phyloP scores from a whole-genome alignment of 1,284 basidiomycete species.

The Melampsora americana region DNA sequence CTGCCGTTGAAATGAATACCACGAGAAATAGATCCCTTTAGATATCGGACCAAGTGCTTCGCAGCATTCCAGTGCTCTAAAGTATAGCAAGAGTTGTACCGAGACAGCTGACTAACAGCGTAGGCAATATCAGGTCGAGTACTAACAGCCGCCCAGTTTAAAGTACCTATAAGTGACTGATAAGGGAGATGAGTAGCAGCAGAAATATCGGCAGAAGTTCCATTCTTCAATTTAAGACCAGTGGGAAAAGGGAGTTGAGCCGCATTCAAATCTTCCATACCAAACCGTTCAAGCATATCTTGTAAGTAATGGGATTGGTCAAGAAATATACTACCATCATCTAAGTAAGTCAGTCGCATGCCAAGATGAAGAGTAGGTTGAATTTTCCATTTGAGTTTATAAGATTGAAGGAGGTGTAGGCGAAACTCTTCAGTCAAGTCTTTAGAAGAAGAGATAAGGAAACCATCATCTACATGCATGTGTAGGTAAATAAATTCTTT shows the following conservation, averaged over 20 bases:
- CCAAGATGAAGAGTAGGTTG: neutral
- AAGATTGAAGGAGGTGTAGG: neutral
- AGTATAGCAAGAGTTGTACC: neutral
- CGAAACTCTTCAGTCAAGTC: neutral
- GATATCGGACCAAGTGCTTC: neutral
- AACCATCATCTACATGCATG: constrained; percentile 1
- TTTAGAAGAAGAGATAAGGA: neutral
- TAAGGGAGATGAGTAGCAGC: neutral
- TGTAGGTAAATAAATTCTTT: neutral
- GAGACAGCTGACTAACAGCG: neutral
- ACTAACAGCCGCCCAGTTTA: neutral
- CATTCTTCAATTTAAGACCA: too few species aligned
- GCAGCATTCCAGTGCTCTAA: neutral
- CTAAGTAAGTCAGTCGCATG: neutral
- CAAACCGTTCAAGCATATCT: neutral
- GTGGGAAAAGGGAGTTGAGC: neutral
- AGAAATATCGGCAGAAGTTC: too few species aligned
- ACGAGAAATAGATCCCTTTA: neutral
- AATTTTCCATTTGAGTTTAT: neutral
- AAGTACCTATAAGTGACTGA: neutral
- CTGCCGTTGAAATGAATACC: neutral
- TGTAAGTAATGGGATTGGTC: neutral
- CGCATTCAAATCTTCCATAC: neutral
- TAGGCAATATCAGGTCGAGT: too few species aligned
- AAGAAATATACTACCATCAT: neutral